Evolutionary conservation across 2,329 filamentous ascomycete genomes (phyloP).

Genomic region (Fusarium veterinarium): DNA sequence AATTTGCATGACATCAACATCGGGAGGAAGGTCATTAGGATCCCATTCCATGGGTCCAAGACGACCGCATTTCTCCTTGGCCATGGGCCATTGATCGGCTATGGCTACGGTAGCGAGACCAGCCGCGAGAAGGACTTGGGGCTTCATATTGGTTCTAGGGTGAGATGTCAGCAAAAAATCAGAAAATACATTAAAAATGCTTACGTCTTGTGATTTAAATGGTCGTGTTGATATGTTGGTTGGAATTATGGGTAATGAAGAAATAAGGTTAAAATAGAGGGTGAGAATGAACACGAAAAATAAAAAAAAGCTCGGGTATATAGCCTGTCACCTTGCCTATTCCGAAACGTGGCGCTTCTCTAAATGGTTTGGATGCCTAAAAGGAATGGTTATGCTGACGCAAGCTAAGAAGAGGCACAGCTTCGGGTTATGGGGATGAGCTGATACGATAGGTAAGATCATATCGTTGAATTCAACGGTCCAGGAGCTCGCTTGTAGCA

Average conservation of each 20-base stretch:
- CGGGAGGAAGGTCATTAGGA: conserved; percentile 12
- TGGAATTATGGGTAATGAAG: neutral
- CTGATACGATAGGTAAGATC: neutral
- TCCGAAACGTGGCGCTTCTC: neutral
- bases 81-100: conserved; percentile 11
- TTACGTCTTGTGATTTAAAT: neutral
- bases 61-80: conserved; percentile 22
- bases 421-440: neutral
- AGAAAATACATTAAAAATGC: accelerated
- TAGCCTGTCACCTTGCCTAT: neutral
- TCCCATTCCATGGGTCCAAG: conserved; percentile 33
- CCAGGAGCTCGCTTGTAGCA: neutral
- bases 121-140: neutral
- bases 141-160: conserved; percentile 1
- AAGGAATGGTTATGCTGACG: neutral
- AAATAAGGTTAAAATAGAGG: neutral
- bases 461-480: neutral
- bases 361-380: neutral
- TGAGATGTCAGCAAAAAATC: neutral
- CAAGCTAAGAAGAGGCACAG: neutral
- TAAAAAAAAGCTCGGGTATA: neutral
- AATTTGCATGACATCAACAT: neutral
- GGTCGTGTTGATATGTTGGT: neutral
- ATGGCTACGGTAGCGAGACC: neutral
- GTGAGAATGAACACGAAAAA: neutral